Percentiles rank a stretch among this genome's conserved stretches.
These are phyloP conservation scores for Haplosporangium sp. DNA, from an alignment of 371 early-diverging fungal species.

Conservation along the genomic window DNA sequence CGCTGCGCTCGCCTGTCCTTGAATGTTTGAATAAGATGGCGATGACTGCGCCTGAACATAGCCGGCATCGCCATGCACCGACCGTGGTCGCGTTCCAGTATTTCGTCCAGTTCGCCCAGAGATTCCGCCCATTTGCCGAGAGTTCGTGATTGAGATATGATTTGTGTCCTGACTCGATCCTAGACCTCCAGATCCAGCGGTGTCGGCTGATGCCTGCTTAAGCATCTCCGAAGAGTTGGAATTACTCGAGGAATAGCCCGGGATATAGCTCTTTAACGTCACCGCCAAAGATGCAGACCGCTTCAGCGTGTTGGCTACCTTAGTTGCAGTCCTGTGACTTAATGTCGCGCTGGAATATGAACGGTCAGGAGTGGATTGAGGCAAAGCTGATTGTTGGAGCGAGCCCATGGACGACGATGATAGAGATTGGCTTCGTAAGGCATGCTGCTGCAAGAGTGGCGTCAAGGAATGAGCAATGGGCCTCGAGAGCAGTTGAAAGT, in stretches of 20 bases:
- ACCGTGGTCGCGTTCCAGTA: slow-evolving; percentile 38
- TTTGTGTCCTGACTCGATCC: neutral
- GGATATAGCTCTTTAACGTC: slow-evolving; percentile 49
- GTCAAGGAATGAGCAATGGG: slow-evolving; percentile 34
- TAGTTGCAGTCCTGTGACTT: slow-evolving; percentile 25
- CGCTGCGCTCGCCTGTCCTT: slow-evolving; percentile 5
- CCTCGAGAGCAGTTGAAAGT: slow-evolving; percentile 60
- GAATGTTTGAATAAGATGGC: slow-evolving; percentile 13
- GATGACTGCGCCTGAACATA: slow-evolving; percentile 28
- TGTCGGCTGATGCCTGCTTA: neutral
- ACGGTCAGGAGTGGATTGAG: slow-evolving; percentile 15
- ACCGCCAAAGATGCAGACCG: slow-evolving; percentile 60
- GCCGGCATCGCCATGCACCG: slow-evolving; percentile 49
- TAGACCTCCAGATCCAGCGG: slow-evolving; percentile 4
- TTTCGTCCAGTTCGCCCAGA: slow-evolving; percentile 23
- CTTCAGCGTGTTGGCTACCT: slow-evolving; percentile 56
- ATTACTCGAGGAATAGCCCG: slow-evolving; percentile 27
- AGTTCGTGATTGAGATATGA: slow-evolving; percentile 5
- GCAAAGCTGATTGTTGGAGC: slow-evolving; percentile 10
- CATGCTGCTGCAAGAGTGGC: slow-evolving; percentile 47
- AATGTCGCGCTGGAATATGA: slow-evolving; percentile 25
- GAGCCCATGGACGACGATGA: slow-evolving; percentile 23
- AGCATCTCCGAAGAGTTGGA: neutral
- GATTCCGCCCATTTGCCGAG: slow-evolving; percentile 15
- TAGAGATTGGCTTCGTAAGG: slow-evolving; percentile 22